Evolutionary conservation across 257 asterid species (phyloP), one percentile per base, ranked within the genome.

Genomic region (Paraleonurus japonicus): DNA sequence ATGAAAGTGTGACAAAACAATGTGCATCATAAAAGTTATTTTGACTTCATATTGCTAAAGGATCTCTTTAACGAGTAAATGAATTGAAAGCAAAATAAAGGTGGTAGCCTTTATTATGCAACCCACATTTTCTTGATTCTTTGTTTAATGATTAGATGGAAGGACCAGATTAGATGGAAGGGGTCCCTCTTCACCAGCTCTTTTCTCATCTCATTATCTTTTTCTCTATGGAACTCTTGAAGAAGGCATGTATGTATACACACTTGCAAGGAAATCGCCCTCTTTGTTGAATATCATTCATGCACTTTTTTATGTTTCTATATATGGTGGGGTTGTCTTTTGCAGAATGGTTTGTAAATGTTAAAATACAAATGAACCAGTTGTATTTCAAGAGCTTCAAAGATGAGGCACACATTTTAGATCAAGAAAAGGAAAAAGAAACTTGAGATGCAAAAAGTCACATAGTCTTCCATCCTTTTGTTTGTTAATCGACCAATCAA

Each of bases 1-100:
- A 65, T 70, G 71, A 26, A 63, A 75, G 75, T 53, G 80, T 67
- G 85, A 78, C 87, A 78, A 53, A 65, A 53, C 75, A 80, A 78
- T 78, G 85, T 80, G 82, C 76, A 65, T 50, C 61, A 41, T 71
- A 50, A 74, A 79, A 74, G 80, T 24, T 79, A 22, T 71, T 76
- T 86, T 84, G 89, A 84, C 87, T 82, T 84, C 32, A 69, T 75
- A 67, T 51, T 55, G 41, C 75, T 32, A 76, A 76, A 69, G 67
- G 73, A 37, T n/a, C 61, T 41, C 73, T 68, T 68, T 43, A 45
- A 61, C 61, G 28, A 55, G 43, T 35, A 81, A 73, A 61, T 55
- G 82, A 81, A 69, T 19, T 19, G 69, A 80, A 83, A 76, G 72
- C 65, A 76, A 82, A 71, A 69, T 76, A 86, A 86, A 86, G 92